Evolutionary conservation across 202 grass and related monocot genomes (phyloP).

Genomic region (Zoysia matrella): DNA sequence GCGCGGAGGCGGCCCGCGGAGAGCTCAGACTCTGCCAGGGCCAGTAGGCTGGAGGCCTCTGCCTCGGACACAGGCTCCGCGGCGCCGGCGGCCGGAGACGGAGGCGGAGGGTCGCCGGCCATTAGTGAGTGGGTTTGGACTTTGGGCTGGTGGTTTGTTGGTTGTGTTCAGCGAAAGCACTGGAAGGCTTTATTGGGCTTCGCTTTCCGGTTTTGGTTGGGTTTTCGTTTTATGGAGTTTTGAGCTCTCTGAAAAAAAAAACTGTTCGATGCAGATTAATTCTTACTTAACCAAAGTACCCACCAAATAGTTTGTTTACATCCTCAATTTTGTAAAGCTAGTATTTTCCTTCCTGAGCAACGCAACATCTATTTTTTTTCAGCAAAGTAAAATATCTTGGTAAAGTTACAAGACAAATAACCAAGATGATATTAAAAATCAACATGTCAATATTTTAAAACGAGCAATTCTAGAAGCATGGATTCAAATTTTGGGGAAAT

Average conservation of each 20-base stretch:
- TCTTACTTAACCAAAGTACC: neutral
- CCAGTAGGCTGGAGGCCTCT: constrained; percentile 41
- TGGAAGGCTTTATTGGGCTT: neutral
- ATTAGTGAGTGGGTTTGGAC: constrained; percentile 23
- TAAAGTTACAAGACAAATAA: neutral
- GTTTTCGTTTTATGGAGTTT: neutral
- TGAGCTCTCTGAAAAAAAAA: neutral
- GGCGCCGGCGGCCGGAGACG: neutral
- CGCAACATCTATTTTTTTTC: neutral
- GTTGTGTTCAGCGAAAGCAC: neutral
- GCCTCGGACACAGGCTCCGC: constrained; percentile 1
- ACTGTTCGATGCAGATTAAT: neutral
- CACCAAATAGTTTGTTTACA: neutral
- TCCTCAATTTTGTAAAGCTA: neutral
- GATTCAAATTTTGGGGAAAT: neutral
- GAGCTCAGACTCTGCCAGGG: constrained; percentile 64
- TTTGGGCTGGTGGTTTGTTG: neutral
- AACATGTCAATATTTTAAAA: no score
- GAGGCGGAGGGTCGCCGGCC: constrained; percentile 22
- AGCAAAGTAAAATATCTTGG: neutral
- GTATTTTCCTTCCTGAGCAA: neutral
- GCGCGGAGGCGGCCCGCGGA: constrained; percentile 42
- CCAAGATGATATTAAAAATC: neutral
- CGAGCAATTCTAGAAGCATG: neutral
- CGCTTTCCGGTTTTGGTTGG: neutral